These are phyloP conservation scores for Nemania abortiva DNA, from an alignment of 2,329 filamentous ascomycete genomes.

Conservation along the genomic window DNA sequence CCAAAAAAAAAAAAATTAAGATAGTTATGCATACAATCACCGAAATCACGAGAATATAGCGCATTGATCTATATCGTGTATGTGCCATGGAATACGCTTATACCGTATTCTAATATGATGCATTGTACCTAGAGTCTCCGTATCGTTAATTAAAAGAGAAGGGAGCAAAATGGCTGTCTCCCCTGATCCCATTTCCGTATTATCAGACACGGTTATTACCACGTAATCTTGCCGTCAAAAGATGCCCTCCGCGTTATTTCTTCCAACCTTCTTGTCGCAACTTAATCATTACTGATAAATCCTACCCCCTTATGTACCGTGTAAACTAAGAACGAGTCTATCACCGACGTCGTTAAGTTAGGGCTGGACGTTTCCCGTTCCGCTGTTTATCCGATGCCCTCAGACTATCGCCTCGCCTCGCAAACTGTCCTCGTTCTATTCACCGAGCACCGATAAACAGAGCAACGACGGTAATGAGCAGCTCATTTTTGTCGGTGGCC, in stretches of 20 bases:
- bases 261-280: background rate
- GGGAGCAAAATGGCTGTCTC: background rate
- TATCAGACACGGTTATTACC: background rate
- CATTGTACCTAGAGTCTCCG: background rate
- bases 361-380: background rate
- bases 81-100: background rate
- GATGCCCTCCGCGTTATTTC: background rate
- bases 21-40: background rate
- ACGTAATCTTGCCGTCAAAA: background rate
- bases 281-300: background rate
- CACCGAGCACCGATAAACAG: background rate
- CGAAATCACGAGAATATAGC: background rate
- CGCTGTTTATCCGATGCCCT: background rate
- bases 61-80: background rate
- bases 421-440: background rate
- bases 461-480: background rate
- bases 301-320: too few species aligned
- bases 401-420: background rate
- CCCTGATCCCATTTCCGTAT: background rate
- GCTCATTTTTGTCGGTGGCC: too few species aligned
- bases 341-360: background rate
- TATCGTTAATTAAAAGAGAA: background rate
- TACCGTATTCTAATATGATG: background rate
- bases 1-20: background rate
- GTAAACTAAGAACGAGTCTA: too few species aligned